Conservation (phyloP, 345 rosid species). For the Lepidium aucheri region DNA sequence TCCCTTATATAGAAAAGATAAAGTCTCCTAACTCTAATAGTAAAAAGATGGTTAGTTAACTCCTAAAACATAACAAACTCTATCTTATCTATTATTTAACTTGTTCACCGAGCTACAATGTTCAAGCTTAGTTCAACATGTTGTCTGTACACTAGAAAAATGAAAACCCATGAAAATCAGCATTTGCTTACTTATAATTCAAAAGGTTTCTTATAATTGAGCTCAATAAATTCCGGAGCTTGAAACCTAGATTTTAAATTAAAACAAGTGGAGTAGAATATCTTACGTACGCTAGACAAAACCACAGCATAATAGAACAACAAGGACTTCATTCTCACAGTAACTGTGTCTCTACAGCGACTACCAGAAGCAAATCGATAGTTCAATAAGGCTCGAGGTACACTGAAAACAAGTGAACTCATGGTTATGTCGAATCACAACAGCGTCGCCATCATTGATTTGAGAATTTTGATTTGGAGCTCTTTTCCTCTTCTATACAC, state of each 20-base stretch:
- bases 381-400: slow-evolving; percentile 22
- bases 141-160: slow-evolving; percentile 36
- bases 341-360: slow-evolving; percentile 22
- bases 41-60: too few relatives aligned
- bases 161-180: not conserved
- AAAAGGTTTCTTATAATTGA: not conserved
- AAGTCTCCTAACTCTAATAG: too few relatives aligned
- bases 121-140: too few relatives aligned
- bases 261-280: slow-evolving; percentile 31
- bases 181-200: not conserved
- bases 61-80: too few relatives aligned
- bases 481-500: too few relatives aligned
- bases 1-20: too few relatives aligned
- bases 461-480: not conserved
- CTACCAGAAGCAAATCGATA: slow-evolving; percentile 27
- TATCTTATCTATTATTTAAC: too few relatives aligned
- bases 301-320: slow-evolving; percentile 11
- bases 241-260: not conserved
- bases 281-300: slow-evolving; percentile 25
- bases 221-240: too few relatives aligned
- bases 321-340: slow-evolving; percentile 25
- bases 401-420: slow-evolving; percentile 35
- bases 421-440: slow-evolving; percentile 43
- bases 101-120: too few relatives aligned
- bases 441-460: slow-evolving; percentile 39